phyloP scores from a whole-genome alignment of 2,329 filamentous ascomycete species.

The Aspergillus intermedius region DNA sequence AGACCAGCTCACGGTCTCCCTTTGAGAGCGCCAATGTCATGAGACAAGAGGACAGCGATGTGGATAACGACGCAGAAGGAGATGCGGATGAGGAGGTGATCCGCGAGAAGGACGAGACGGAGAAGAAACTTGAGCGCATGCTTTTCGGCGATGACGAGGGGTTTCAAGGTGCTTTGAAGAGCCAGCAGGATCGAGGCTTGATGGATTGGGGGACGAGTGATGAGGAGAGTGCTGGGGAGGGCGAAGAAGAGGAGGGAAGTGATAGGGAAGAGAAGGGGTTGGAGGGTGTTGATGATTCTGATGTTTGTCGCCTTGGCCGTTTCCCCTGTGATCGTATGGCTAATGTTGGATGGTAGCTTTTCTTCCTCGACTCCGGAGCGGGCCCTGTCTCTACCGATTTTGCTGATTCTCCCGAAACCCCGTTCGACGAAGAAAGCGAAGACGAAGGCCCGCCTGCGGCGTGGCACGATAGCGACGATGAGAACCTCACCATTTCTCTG shows the following conservation, averaged over 20 bases:
- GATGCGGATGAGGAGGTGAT: slow-evolving; percentile 20
- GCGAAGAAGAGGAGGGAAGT: slow-evolving; percentile 31
- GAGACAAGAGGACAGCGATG: slow-evolving; percentile 13
- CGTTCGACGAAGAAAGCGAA: slow-evolving; percentile 31
- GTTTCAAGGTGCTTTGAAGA: slow-evolving; percentile 68
- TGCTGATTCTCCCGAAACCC: slow-evolving; percentile 29
- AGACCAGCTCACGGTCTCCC: slow-evolving; percentile 16
- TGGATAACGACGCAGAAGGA: slow-evolving; percentile 21
- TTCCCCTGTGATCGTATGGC: background rate
- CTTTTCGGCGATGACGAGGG: slow-evolving; percentile 83
- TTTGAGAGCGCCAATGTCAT: slow-evolving; percentile 15
- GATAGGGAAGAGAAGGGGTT: slow-evolving; percentile 48
- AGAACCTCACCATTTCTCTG: slow-evolving; percentile 75
- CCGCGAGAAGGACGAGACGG: slow-evolving; percentile 69
- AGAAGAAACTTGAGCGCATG: slow-evolving; percentile 78
- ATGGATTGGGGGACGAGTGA: slow-evolving; percentile 31
- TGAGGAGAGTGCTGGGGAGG: slow-evolving; percentile 14
- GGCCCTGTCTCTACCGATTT: slow-evolving; percentile 31
- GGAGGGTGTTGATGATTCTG: slow-evolving; percentile 66
- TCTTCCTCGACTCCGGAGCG: slow-evolving; percentile 69
- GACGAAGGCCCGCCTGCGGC: slow-evolving; percentile 29
- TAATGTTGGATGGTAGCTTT: slow-evolving; percentile 47
- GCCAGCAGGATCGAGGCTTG: slow-evolving; percentile 42
- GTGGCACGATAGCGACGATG: slow-evolving; percentile 96
- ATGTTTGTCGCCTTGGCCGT: slow-evolving; percentile 41